A percentile compares a stretch with the other conserved stretches of the same genome.
phyloP scores from a whole-genome alignment of 768 basidiomycete species.

The Hygrocybe punicea region DNA sequence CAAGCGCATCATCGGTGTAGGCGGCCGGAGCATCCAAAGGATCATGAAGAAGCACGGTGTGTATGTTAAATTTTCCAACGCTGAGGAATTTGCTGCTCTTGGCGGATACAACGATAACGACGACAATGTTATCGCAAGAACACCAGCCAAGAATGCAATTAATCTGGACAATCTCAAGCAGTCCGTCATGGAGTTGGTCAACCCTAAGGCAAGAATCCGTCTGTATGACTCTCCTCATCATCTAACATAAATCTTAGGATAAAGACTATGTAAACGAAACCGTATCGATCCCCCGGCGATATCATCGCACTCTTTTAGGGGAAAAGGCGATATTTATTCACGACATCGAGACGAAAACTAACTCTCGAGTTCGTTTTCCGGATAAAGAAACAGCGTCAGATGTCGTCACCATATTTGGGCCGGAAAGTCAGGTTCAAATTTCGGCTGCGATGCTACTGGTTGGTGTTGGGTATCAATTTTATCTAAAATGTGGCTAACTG shows the following conservation, averaged over 20 bases:
- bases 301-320: slow-evolving; percentile 91
- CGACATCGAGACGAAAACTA: slow-evolving; percentile 96
- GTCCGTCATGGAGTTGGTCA: slow-evolving; percentile 96
- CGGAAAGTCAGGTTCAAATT: slow-evolving; percentile 95
- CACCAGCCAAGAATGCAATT: slow-evolving; percentile 94
- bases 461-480: slow-evolving; percentile 26
- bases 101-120: slow-evolving; percentile 97
- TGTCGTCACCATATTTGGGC: slow-evolving; percentile 92
- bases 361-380: slow-evolving; percentile 87
- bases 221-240: background rate
- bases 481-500: background rate
- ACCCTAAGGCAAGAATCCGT: slow-evolving; percentile 65
- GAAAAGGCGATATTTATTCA: slow-evolving; percentile 90
- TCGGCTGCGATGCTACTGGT: slow-evolving; percentile 94
- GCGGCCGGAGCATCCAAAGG: slow-evolving; percentile 94
- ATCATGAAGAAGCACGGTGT: slow-evolving; percentile 99
- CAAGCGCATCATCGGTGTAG: slow-evolving; percentile 98
- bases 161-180: slow-evolving; percentile 94
- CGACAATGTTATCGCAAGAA: slow-evolving; percentile 97
- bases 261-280: slow-evolving; percentile 96
- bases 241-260: slow-evolving; percentile 52
- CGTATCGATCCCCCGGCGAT: slow-evolving; percentile 87
- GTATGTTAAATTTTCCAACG: slow-evolving; percentile 98
- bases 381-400: slow-evolving; percentile 94
- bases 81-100: slow-evolving; percentile 91